phyloP scores from a whole-genome alignment of 108 stramenopile species.

The Seminavis robusta region DNA sequence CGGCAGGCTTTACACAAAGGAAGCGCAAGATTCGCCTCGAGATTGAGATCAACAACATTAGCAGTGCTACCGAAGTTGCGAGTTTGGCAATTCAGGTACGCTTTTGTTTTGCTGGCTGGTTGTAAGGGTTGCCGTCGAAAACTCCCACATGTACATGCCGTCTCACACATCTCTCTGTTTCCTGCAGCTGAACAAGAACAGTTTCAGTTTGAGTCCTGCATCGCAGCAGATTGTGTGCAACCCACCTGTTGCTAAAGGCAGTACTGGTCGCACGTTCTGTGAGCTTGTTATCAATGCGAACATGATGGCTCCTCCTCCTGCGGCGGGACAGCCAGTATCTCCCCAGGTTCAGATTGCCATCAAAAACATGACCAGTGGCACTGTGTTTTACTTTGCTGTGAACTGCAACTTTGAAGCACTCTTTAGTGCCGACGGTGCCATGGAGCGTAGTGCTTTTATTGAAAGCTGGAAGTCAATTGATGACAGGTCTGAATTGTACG shows the following conservation, averaged over 20 bases:
- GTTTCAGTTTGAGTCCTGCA: slow-evolving; percentile 92
- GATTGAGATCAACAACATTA: slow-evolving; percentile 79
- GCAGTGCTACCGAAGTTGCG: slow-evolving; percentile 60
- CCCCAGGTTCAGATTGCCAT: slow-evolving; percentile 91
- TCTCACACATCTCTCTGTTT: too few species aligned
- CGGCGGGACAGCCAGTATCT: slow-evolving; percentile 59
- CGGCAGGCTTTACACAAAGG: slow-evolving; percentile 76
- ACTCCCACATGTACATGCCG: too few species aligned
- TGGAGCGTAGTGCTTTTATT: slow-evolving; percentile 79
- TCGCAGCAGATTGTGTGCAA: slow-evolving; percentile 84
- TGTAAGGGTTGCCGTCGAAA: too few species aligned
- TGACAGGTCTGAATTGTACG: slow-evolving; percentile 85
- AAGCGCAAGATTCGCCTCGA: slow-evolving; percentile 75
- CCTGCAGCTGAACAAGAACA: slow-evolving; percentile 97
- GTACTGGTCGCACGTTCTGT: slow-evolving; percentile 47
- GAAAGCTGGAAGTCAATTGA: slow-evolving; percentile 87
- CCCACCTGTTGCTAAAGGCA: slow-evolving; percentile 65
- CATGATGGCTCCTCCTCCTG: slow-evolving; percentile 76
- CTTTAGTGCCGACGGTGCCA: slow-evolving; percentile 68
- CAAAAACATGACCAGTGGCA: slow-evolving; percentile 88
- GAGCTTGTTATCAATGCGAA: slow-evolving; percentile 67
- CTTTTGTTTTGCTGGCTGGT: too few species aligned
- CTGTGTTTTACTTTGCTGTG: slow-evolving; percentile 90
- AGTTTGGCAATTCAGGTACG: slow-evolving; percentile 93
- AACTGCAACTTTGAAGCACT: slow-evolving; percentile 81